Conservation (phyloP, 495 filamentous ascomycete species). For the Penicillium odoratum region DNA sequence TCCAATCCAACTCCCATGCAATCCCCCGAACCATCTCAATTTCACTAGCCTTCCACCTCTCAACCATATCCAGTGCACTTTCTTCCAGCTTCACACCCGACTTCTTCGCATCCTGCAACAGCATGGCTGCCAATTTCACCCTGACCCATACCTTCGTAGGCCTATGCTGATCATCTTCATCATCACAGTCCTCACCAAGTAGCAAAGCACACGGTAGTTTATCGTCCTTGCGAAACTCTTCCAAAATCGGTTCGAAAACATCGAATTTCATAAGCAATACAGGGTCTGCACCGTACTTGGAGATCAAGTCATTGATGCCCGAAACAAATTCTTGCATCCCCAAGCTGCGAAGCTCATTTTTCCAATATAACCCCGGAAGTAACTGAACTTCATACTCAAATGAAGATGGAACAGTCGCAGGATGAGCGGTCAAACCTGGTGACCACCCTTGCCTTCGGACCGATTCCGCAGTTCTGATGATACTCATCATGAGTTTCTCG, state of each 20-base stretch:
- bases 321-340: background rate
- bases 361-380: background rate
- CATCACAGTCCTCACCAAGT: background rate
- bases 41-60: background rate
- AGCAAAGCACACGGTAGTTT: background rate
- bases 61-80: background rate
- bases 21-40: background rate
- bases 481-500: background rate
- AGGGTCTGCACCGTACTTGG: slow-evolving; percentile 5
- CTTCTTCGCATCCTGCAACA: background rate
- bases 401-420: slow-evolving; percentile 1
- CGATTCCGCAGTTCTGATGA: background rate
- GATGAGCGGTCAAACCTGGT: background rate
- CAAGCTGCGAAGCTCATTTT: background rate
- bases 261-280: slow-evolving; percentile 3
- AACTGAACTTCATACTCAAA: slow-evolving; percentile 8
- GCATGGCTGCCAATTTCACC: background rate
- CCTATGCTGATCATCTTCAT: background rate
- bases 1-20: slow-evolving; percentile 1
- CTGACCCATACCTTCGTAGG: background rate
- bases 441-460: background rate
- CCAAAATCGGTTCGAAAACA: background rate
- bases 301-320: background rate
- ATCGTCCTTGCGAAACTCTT: background rate
- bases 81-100: background rate